Evolutionary conservation across 2,329 filamentous ascomycete genomes (phyloP).

Genomic region (Penicillium crustosum): DNA sequence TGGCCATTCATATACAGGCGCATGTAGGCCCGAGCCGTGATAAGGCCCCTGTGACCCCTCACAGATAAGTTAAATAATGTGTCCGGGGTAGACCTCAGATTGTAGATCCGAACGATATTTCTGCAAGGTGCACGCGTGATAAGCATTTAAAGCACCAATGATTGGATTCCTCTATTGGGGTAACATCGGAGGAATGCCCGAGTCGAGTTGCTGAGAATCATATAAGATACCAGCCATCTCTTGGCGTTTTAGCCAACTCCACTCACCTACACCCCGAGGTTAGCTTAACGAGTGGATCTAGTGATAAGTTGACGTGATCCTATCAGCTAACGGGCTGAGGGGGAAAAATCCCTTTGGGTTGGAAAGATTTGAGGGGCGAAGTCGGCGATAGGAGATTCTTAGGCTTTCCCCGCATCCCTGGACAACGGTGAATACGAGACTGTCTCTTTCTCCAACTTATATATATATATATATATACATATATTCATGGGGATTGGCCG

Average conservation of each 20-base stretch:
- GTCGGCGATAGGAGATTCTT: constrained; percentile 1
- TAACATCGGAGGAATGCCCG: background rate
- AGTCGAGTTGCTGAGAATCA: background rate
- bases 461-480: background rate
- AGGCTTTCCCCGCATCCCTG: background rate
- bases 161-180: constrained; percentile 1
- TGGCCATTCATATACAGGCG: background rate
- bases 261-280: background rate
- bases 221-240: background rate
- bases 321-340: background rate
- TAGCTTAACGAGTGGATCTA: background rate
- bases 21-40: background rate
- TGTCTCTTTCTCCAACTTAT: background rate
- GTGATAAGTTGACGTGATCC: background rate
- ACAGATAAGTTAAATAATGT: constrained; percentile 10
- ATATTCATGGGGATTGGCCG: background rate
- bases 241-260: background rate
- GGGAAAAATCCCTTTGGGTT: background rate
- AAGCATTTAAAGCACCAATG: constrained; percentile 9
- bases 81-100: background rate
- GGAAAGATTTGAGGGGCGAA: background rate
- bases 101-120: constrained; percentile 9
- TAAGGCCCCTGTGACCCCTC: constrained; percentile 6
- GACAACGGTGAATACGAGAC: background rate
- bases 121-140: constrained; percentile 4